Base-by-base conservation (phyloP, 306 rosid genomes). In the Medicago arabica region DNA sequence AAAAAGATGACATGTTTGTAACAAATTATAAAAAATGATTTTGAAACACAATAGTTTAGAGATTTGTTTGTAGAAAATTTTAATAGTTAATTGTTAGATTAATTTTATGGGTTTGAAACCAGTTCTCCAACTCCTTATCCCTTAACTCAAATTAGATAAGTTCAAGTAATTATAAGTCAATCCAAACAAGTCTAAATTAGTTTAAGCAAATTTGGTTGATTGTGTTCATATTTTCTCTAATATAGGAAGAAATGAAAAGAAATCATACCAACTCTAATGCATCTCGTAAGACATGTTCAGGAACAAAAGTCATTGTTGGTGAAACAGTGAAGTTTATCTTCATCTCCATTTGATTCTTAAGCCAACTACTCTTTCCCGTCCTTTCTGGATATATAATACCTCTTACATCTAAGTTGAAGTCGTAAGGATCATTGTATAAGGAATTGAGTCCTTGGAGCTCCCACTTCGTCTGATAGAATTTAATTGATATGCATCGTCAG, bases 351-450 rank as follows among this genome's bases (percentile, higher is more conserved):
- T 69, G 60, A 60, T 70, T 72, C 68, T 65, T 83, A 17, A 85
- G 85, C 82, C 75, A 72, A 60, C 86, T 78, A 70, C 17, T 14
- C 34, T 19, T 57, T 61, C 84, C 83, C 15, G 13, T 76, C 73
- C 87, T 87, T 54, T 87, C 86, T 9, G 84, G 85, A 63, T 77
- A 78, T 49, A 85, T 4, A 25, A 58, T 38, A 61, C 88, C 83
- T 70, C 6, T 83, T 34, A 76, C 40, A 43, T 49, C 72, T 16
- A 81, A 39, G 7, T 2, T 82, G 0, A 82, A 66, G 0, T 23
- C 12, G 47, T 43, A 31, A 70, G 85, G 71, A 28, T 66, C 70
- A 46, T 8, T 47, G 72, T 57, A 13, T 31, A 44, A 17, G 8
- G 4, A 18, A 28, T 70, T 50, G 5, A 77, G 57, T 2, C 84